Base-by-base conservation (phyloP, 306 rosid genomes). In the Lupinus albus region DNA sequence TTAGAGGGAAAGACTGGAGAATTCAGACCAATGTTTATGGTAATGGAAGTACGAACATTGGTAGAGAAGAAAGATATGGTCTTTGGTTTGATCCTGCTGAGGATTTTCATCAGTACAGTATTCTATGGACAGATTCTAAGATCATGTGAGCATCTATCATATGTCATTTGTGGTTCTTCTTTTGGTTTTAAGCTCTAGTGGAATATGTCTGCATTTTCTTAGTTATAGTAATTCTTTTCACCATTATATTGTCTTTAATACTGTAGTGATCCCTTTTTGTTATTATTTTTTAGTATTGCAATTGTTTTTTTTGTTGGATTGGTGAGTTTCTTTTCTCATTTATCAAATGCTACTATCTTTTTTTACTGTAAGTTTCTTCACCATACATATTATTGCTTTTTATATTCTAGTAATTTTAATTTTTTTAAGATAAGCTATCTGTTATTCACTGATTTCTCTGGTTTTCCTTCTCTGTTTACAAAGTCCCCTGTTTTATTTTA, bases 1-100 rank as follows among this genome's bases (percentile, higher is more conserved):
- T 93, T n/a, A 85, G 91, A 78, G 98, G 98, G 61, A 93, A 85
- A 77, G 91, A 91, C 13, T 93, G 98, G 98, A 89, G 98, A 84
- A 78, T 93, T 84, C 98, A 93, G 81, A 93, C 98, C 62, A 93
- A 93, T 70, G 81, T 93, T 73, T 93, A 93, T 67, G 98, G 97
- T 17, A 86, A 93, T 78, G 98, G 98, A 79, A 93, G 98, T 79
- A 93, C 98, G 18, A 70, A 54, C 67, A 68, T 86, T 13, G 98
- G 98, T 69, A 85, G 97, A 57, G 98, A 93, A 57, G 98, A 93
- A 79, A 83, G 98, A 73, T 93, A 79, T 74, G 87, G 91, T 70
- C 94, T 93, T 38, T 84, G 97, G 98, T 93, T 93, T 62, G 98
- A 93, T 65, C 97, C 98, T 8, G 81, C 98, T 0, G 96, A 90